These are phyloP conservation scores for Cutaneotrichosporon mucoides DNA, from an alignment of 1,284 basidiomycete species.

Conservation along the genomic window DNA sequence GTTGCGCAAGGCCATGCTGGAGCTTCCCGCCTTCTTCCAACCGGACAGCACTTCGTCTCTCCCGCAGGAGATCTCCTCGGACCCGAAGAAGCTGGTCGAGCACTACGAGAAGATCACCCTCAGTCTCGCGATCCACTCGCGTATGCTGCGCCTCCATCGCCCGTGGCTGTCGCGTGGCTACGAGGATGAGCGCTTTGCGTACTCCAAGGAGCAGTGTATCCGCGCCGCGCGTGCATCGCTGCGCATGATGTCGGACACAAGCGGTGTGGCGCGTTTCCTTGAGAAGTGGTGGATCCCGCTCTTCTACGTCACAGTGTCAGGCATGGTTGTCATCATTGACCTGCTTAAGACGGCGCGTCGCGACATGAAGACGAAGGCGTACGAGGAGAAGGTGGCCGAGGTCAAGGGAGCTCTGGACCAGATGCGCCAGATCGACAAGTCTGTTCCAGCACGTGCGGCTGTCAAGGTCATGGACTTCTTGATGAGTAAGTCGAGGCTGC, in stretches of 20 bases:
- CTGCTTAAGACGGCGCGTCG: conserved; percentile 40
- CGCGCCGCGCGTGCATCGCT: conserved; percentile 48
- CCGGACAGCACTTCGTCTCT: conserved; percentile 29
- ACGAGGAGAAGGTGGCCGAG: conserved; percentile 44
- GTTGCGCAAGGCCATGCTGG: conserved; percentile 47
- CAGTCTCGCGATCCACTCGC: conserved; percentile 48
- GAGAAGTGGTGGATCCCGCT: conserved; percentile 51
- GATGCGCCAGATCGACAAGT: conserved; percentile 46
- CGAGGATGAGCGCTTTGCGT: conserved; percentile 46
- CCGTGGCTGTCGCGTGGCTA: conserved; percentile 48
- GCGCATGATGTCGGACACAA: conserved; percentile 45
- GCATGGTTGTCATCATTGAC: conserved; percentile 49
- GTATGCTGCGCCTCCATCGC: conserved; percentile 48
- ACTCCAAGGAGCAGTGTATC: conserved; percentile 50
- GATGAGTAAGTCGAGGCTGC: conserved; percentile 28
- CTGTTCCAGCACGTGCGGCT: conserved; percentile 46
- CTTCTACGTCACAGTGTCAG: conserved; percentile 48
- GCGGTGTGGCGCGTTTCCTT: conserved; percentile 45
- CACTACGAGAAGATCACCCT: conserved; percentile 50
- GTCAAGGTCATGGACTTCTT: conserved; percentile 50
- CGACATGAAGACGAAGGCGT: conserved; percentile 42
- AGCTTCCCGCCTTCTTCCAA: conserved; percentile 48
- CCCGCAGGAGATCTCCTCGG: conserved; percentile 26
- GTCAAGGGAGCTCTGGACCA: conserved; percentile 43
- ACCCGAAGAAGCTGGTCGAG: conserved; percentile 42